Conservation (phyloP, 371 early-diverging fungal species). For the Chytridiales sp. region DNA sequence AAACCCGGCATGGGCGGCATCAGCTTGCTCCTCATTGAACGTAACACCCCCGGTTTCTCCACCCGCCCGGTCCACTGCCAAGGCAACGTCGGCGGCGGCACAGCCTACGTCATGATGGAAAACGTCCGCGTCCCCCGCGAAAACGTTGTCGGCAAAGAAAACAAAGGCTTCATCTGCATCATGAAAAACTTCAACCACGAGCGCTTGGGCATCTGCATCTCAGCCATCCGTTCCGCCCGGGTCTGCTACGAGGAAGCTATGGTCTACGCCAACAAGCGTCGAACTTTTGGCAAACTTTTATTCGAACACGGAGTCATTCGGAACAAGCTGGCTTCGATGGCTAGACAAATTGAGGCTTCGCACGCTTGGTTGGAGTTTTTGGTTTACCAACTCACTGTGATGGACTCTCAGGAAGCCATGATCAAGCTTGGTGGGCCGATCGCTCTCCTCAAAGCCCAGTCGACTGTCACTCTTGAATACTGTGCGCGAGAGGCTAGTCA, state of each 20-base stretch:
- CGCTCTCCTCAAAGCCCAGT: constrained; percentile 58
- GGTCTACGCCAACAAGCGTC: constrained; percentile 32
- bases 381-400: constrained; percentile 61
- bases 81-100: constrained; percentile 28
- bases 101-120: constrained; percentile 40
- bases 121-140: constrained; percentile 44
- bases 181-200: constrained; percentile 50
- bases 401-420: constrained; percentile 51
- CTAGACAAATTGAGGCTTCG: constrained; percentile 50
- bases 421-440: constrained; percentile 62
- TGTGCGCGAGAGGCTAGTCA: constrained; percentile 55
- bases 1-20: constrained; percentile 39
- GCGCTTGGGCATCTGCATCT: constrained; percentile 24
- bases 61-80: constrained; percentile 58
- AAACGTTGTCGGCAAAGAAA: constrained; percentile 40
- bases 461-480: constrained; percentile 3
- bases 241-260: constrained; percentile 37
- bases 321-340: constrained; percentile 46
- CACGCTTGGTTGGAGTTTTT: constrained; percentile 63
- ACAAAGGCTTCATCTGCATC: constrained; percentile 35
- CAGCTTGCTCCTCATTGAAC: constrained; percentile 25
- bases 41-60: constrained; percentile 35
- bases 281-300: constrained; percentile 40
- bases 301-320: constrained; percentile 46
- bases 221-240: constrained; percentile 23